Base-by-base conservation (phyloP, 2,329 filamentous ascomycete genomes). In the Exophiala lecanii-corni region DNA sequence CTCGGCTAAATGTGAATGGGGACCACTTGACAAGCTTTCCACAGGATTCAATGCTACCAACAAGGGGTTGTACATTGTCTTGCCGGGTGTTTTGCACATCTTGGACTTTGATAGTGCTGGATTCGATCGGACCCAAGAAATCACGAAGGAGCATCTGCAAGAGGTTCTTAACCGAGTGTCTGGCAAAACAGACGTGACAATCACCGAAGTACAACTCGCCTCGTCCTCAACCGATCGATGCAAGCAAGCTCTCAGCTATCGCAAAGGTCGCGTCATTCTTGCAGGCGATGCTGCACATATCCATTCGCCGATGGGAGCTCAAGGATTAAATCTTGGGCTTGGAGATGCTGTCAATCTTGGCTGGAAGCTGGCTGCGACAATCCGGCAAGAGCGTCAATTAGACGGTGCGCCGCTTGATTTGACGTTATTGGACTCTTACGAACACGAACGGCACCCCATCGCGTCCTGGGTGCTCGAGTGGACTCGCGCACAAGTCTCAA, bases 401-500 rank as follows among this genome's bases (percentile, higher is more conserved):
- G 33, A n/a, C 6, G 26, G 20, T 9, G 15, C 18, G 20, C 28
- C 16, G 17, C 9, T 31, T 7, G 31, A 39, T 19, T 26, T 65
- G 6, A 15, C 17, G 2, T 46, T 62, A 6, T 53, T 62, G 6
- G 41, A 57, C 32, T 59, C 56, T 5, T 64, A 64, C 43, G 55
- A 62, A n/a, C 39, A 33, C 7, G 62, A 65, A 42, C 56, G 62
- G 12, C 49, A 52, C 5, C 59, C 58, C 1, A 43, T 62, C n/a
- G 63, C 57, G 2, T 48, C 43, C 6, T 42, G 55, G 3, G 59
- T 59, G 2, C 57, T 68, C 2, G 62, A 66, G 10, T 66, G 62
- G 64, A 62, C 64, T 33, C 60, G 64, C 16, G 61, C 64, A 6
- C 66, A 69, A 43, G 56, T 62, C 17, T 40, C 54, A 20, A 53